Percentiles rank a stretch among this genome's conserved stretches.
These are phyloP conservation scores for Suillus luteus DNA, from an alignment of 768 basidiomycete species.

Conservation along the genomic window DNA sequence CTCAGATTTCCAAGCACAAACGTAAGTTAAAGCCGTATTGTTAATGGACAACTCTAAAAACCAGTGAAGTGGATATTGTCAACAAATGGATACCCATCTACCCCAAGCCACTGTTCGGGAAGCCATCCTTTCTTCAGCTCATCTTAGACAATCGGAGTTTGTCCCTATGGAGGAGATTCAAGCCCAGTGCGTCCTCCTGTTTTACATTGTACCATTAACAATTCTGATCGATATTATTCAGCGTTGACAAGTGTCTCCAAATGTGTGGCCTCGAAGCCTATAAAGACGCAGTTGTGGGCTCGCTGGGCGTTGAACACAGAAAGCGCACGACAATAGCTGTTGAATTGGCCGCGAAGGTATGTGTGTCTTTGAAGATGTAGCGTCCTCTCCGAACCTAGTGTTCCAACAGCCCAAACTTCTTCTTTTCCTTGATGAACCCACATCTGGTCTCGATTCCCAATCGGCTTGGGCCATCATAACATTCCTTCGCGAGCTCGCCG, in stretches of 20 bases:
- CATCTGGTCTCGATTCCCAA: constrained; percentile 85
- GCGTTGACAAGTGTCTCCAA: constrained; percentile 56
- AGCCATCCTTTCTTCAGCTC: constrained; percentile 77
- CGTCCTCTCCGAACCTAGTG: neutral
- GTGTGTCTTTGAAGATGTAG: neutral
- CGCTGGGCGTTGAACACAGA: constrained; percentile 67
- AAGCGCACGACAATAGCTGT: constrained; percentile 89
- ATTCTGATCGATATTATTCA: constrained; percentile 17
- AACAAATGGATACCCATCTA: constrained; percentile 84
- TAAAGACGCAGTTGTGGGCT: constrained; percentile 69
- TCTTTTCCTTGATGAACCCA: constrained; percentile 88
- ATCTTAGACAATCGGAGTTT: constrained; percentile 69
- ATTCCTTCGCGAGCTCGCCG: constrained; percentile 75
- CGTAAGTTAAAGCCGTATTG: constrained; percentile 30
- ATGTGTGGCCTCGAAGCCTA: constrained; percentile 67
- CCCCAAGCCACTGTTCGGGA: constrained; percentile 77
- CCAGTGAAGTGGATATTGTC: constrained; percentile 70
- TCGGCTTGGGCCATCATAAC: constrained; percentile 81
- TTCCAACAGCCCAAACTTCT: constrained; percentile 64
- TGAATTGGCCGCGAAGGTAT: constrained; percentile 76
- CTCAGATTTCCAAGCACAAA: constrained; percentile 56
- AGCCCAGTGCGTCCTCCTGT: constrained; percentile 57
- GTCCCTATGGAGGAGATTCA: constrained; percentile 74
- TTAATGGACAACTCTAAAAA: neutral
- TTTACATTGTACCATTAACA: neutral